Evolutionary conservation across 495 filamentous ascomycete genomes (phyloP).

Genomic region (Neohortaea acidophila): DNA sequence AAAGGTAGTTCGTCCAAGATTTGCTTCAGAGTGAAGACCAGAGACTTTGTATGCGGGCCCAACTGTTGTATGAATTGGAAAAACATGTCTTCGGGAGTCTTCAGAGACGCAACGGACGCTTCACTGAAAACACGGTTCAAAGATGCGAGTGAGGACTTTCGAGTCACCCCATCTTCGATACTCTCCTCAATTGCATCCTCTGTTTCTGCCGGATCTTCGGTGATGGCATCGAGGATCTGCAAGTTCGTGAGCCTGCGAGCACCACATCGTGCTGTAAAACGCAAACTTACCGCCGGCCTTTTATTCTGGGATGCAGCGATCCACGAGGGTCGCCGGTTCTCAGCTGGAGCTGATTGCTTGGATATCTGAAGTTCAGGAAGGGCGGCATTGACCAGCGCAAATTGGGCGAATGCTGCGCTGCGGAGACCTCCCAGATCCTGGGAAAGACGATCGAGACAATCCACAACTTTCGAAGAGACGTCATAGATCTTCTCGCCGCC

Average conservation of each 20-base stretch:
- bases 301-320: too few relatives aligned
- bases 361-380: too few relatives aligned
- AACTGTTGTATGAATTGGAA: constrained; percentile 71
- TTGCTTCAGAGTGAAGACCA: constrained; percentile 76
- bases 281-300: too few relatives aligned
- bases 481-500: constrained; percentile 73
- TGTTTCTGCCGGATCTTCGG: constrained; percentile 50
- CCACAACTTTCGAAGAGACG: constrained; percentile 62
- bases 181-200: constrained; percentile 24
- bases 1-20: constrained; percentile 82
- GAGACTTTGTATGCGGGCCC: constrained; percentile 85
- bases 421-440: constrained; percentile 85
- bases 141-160: too few relatives aligned
- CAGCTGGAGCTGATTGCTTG: too few relatives aligned
- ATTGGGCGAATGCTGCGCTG: constrained; percentile 80
- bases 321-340: too few relatives aligned
- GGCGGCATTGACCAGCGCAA: constrained; percentile 40
- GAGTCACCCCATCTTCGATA: too few relatives aligned
- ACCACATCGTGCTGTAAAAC: too few relatives aligned
- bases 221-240: constrained; percentile 42
- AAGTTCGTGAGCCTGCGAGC: not conserved
- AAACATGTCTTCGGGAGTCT: constrained; percentile 64
- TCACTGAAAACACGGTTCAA: too few relatives aligned
- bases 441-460: constrained; percentile 70
- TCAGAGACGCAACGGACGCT: not conserved